Base-by-base conservation (phyloP, 108 stramenopile species). In the Conticribra weissflogii region DNA sequence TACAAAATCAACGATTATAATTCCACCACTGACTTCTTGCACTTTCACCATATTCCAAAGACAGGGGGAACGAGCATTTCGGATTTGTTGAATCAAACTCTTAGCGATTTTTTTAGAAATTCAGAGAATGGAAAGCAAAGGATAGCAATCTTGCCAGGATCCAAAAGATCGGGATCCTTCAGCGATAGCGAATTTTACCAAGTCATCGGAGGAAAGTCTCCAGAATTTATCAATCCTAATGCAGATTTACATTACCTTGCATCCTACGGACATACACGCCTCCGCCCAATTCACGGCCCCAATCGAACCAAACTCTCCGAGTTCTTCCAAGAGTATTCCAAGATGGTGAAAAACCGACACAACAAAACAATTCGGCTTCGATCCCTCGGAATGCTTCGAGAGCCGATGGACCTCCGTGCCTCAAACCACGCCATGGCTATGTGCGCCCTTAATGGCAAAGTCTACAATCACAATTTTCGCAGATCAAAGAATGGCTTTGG, bases 31-130 rank as follows among this genome's bases (percentile, higher is more conserved):
- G 71, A 72, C 54, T 63, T 72, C 46, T 31, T 72, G 25, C 61
- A 63, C 30, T 72, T 72, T 62, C 71, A 72, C 22, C 71, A 72
- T 61, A 72, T 72, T 55, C 49, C 71, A 17, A 72, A 72, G 47
- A 72, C 71, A 9, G 71, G 71, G 1, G 71, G 71, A 3, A 72
- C 71, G 21, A 36, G 60, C 52, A 62, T 72, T 1, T 72, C 71
- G 0, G 71, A 72, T 41, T 2, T 72, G 0, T 28, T 72, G 16
- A 36, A 72, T 5, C 18, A 48, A 3, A 63, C 59, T 2, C 54
- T 71, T 1, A 34, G 51, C 5, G 12, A 3, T 17, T 44, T 41
- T 8, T 2, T 27, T 21, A 44, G 18, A 21, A 21, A 41, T 41
- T 5, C 8, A 41, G 8, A 41, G 5, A 41, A 5, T 5, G 36